Base-by-base conservation (phyloP, 2,329 filamentous ascomycete genomes). In the Fusarium humuli region DNA sequence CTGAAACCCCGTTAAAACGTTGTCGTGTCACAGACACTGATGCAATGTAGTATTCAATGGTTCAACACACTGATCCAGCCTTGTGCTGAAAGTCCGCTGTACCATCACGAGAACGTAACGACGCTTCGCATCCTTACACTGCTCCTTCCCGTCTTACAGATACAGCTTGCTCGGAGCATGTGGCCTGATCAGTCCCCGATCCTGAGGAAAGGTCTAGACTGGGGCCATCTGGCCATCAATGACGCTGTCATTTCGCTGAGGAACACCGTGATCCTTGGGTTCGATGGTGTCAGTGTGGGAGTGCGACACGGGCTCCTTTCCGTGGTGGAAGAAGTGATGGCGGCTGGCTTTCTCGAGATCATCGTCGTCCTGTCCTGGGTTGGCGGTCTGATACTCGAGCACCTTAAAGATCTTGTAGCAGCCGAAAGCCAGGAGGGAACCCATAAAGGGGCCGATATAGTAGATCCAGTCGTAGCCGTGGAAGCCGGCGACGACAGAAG, bases 371-470 rank as follows among this genome's bases (percentile, higher is more conserved):
- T 86, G 85, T 10, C 82, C 83, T 1, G 82, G 82, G 71, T 87
- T 86, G 59, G 81, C 81, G 14, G 80, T 83, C 69, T 84, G 78
- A 74, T 87, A 88, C 57, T 87, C 82, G 32, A 88, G 78, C 30
- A 79, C 75, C 74, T 86, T 86, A 57, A 89, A 78, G 5, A 85
- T 67, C 61, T 81, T 81, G 77, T 87, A 89, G 22, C 86, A 80
- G 10, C 65, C 78, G n/a, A 79, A 83, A 2, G 86, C 85, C 16
- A 88, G 74, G 8, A 85, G 53, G 1, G 83, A 72, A 1, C 87
- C 87, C 53, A 86, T 77, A 12, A 83, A 76, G 3, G 87, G 87
- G 0, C 86, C 87, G 13, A 88, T 70, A 82, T 84, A 87, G 78
- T 86, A 87, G 71, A 87, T 86, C 85, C 85, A 87, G 57, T 85